Conservation (phyloP, 2,329 filamentous ascomycete genomes). For the Ophiosphaerella herpotricha region DNA sequence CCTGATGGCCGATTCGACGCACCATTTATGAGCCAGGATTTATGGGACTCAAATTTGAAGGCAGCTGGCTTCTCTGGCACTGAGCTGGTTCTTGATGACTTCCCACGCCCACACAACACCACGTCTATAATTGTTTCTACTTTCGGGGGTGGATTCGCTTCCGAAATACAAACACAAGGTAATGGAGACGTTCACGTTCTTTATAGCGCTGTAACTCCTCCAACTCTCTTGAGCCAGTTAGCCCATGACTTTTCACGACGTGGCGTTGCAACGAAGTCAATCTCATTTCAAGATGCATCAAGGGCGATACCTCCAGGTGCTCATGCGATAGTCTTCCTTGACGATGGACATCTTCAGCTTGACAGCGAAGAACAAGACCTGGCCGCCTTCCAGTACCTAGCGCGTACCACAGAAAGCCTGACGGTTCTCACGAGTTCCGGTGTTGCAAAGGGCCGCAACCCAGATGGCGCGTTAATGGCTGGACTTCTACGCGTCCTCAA, state of each 20-base stretch:
- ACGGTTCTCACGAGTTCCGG: slow-evolving; percentile 6
- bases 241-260: slow-evolving; percentile 6
- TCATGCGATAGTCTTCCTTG: slow-evolving; percentile 9
- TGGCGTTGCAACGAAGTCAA: neutral
- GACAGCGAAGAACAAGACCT: slow-evolving; percentile 1
- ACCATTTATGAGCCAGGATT: slow-evolving; percentile 21
- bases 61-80: slow-evolving; percentile 40
- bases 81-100: slow-evolving; percentile 27
- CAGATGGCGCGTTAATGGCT: neutral
- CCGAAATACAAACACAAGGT: neutral
- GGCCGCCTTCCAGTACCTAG: slow-evolving; percentile 8
- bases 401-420: slow-evolving; percentile 2
- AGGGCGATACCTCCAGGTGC: neutral
- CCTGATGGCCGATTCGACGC: slow-evolving; percentile 9
- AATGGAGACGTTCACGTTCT: slow-evolving; percentile 1
- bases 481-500: slow-evolving; percentile 17
- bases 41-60: slow-evolving; percentile 41
- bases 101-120: neutral
- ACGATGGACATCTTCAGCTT: slow-evolving; percentile 7
- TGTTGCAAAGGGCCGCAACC: slow-evolving; percentile 7
- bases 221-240: slow-evolving; percentile 4
- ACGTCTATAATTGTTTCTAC: neutral
- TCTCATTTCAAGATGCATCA: neutral
- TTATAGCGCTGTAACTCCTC: slow-evolving; percentile 1
- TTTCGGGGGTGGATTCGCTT: neutral